Conservation (phyloP, 2,329 filamentous ascomycete genomes). For the Zalaria obscura region DNA sequence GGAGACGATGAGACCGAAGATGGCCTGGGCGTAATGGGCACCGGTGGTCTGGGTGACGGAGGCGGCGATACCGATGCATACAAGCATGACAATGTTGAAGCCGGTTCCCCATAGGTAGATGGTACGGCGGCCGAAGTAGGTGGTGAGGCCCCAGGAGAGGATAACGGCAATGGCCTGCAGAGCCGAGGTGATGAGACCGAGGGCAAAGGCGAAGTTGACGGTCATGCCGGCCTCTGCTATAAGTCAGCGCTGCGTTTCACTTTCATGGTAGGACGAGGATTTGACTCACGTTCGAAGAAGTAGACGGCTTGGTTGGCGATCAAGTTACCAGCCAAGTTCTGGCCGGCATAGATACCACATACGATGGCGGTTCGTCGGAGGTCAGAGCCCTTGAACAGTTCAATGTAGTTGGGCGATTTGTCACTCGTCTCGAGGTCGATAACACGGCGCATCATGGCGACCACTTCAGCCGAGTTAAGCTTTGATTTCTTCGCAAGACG, state of each 20-base stretch:
- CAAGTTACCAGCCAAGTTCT: conserved; percentile 47
- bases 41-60: conserved; percentile 29
- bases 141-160: conserved; percentile 52
- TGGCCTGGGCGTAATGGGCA: conserved; percentile 42
- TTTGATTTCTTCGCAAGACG: conserved; percentile 27
- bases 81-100: conserved; percentile 39
- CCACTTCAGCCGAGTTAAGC: conserved; percentile 24
- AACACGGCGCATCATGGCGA: conserved; percentile 45
- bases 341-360: conserved; percentile 42
- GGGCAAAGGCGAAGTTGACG: conserved; percentile 40
- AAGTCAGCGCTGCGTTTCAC: no score
- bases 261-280: not conserved
- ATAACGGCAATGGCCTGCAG: conserved; percentile 49
- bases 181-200: conserved; percentile 49
- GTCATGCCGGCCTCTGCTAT: conserved; percentile 44
- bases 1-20: conserved; percentile 49
- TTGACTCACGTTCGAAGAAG: conserved; percentile 41
- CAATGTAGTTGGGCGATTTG: conserved; percentile 33
- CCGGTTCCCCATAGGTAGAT: conserved; percentile 49
- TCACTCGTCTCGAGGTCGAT: conserved; percentile 37
- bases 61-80: conserved; percentile 45
- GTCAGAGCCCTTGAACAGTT: conserved; percentile 42
- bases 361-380: conserved; percentile 39
- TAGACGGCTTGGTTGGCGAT: conserved; percentile 49
- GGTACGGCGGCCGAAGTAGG: conserved; percentile 47